phyloP scores from a whole-genome alignment of 208 protist species.

The Crithidia acanthocephali region DNA sequence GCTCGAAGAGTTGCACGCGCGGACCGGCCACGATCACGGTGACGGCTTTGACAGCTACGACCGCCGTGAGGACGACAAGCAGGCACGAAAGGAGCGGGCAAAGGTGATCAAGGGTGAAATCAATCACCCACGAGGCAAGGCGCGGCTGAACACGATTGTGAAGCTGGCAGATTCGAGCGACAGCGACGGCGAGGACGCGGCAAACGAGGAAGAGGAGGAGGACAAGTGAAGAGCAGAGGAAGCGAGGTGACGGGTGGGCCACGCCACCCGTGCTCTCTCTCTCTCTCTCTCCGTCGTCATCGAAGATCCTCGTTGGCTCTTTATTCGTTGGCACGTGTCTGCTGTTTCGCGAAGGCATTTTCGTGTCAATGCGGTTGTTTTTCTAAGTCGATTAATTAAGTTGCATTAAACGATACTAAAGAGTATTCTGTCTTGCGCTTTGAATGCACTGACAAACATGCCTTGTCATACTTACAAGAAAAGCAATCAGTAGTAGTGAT shows the following conservation, averaged over 20 bases:
- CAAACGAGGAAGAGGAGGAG: background rate
- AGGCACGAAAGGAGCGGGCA: conserved; percentile 50
- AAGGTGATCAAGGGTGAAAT: conserved; percentile 79
- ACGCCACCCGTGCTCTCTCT: no score
- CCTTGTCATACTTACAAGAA: background rate
- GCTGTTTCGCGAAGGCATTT: no score
- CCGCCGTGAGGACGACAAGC: conserved; percentile 68
- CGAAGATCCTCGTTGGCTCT: background rate
- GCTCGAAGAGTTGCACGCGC: conserved; percentile 62
- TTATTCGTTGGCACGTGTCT: background rate
- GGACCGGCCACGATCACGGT: conserved; percentile 41
- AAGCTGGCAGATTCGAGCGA: conserved; percentile 49
- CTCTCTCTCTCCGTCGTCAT: background rate
- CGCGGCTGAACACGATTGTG: conserved; percentile 59
- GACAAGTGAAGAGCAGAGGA: background rate
- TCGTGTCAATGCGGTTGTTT: no score
- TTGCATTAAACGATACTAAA: background rate
- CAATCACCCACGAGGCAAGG: conserved; percentile 85
- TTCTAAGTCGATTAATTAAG: conserved; percentile 1
- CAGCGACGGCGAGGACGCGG: conserved; percentile 28
- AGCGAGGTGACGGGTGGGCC: background rate
- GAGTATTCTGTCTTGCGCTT: no score
- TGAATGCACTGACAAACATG: background rate
- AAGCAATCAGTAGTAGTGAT: no score
- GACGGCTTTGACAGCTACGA: conserved; percentile 89